phyloP scores from a whole-genome alignment of 2,329 filamentous ascomycete genomes.

The Stachybotrys chartarum region DNA sequence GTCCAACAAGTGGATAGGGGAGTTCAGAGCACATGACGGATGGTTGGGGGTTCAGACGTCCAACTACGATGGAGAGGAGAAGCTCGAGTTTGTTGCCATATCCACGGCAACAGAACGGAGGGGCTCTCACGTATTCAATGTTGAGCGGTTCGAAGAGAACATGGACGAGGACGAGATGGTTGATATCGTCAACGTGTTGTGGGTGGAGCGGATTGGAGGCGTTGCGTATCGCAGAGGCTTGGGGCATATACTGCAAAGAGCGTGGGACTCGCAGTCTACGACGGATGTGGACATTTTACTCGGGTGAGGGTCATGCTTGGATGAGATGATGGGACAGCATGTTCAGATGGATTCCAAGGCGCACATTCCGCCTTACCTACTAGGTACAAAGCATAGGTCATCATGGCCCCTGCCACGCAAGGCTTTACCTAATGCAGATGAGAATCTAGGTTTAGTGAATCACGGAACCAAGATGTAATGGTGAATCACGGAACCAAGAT shows the following conservation, averaged over 20 bases:
- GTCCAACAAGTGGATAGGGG: conserved; percentile 30
- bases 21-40: conserved; percentile 35
- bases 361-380: too few species aligned
- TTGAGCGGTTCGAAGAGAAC: conserved; percentile 31
- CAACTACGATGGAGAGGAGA: conserved; percentile 37
- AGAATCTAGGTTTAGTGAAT: too few species aligned
- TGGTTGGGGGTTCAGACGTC: conserved; percentile 39
- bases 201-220: conserved; percentile 37
- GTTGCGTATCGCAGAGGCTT: conserved; percentile 33
- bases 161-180: conserved; percentile 33
- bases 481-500: too few species aligned
- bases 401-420: too few species aligned
- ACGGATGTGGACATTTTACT: conserved; percentile 34
- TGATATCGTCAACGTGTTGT: conserved; percentile 39
- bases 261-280: conserved; percentile 31
- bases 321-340: neutral
- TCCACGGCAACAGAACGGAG: conserved; percentile 32
- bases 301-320: conserved; percentile 17
- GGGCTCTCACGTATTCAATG: conserved; percentile 31
- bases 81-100: conserved; percentile 35
- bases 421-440: too few species aligned
- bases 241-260: conserved; percentile 32
- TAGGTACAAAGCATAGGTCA: too few species aligned
- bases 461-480: too few species aligned
- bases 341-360: neutral